Evolutionary conservation across 2,329 filamentous ascomycete genomes (phyloP), one percentile per base, ranked within the genome.

Genomic region (Trichothecium sympodiale): DNA sequence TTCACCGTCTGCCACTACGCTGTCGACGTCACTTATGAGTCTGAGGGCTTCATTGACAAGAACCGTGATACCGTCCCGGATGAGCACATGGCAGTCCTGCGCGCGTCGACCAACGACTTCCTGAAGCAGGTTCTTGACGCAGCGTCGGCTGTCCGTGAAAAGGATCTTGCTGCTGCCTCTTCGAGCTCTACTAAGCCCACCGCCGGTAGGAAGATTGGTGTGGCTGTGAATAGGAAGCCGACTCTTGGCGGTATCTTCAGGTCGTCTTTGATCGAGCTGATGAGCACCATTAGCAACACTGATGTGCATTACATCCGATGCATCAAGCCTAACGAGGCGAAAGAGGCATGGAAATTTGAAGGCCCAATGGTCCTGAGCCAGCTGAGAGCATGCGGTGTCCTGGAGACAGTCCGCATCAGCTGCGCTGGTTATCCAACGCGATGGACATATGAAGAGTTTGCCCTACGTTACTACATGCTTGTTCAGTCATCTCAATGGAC

Each of bases 1-100:
- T 98, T 98, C 64, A 96, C 91, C 7, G 88, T 98, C 43, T 96
- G 89, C 60, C 93, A 98, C 62, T 98, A 98, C 61, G 91, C 91
- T 35, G 72, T 98, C 38, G 91, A 98, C 52, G 91, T 98, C 48
- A 96, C 89, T 14, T 98, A 98, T 56, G 91, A 98, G 60, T 96
- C 89, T 2, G 91, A 98, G 49, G 91, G 91, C 32, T 98, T 98
- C 62, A 95, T 98, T 51, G 93, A 98, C 60, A 98, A 98, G 74
- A 98, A 98, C 61, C 79, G 91, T 58, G 91, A 98, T 59, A 98
- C 93, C 15, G 91, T 98, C 32, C 91, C 91, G 5, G 91, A 98
- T 54, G 91, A 98, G 64, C 91, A 96, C 55, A 84, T 98, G 79
- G 87, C 91, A 40, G 82, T 98, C 27, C 71, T 98, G 44, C 81